Evolutionary conservation across 495 filamentous ascomycete genomes (phyloP), one percentile per base, ranked within the genome.

Genomic region (Penicillium paxilli): DNA sequence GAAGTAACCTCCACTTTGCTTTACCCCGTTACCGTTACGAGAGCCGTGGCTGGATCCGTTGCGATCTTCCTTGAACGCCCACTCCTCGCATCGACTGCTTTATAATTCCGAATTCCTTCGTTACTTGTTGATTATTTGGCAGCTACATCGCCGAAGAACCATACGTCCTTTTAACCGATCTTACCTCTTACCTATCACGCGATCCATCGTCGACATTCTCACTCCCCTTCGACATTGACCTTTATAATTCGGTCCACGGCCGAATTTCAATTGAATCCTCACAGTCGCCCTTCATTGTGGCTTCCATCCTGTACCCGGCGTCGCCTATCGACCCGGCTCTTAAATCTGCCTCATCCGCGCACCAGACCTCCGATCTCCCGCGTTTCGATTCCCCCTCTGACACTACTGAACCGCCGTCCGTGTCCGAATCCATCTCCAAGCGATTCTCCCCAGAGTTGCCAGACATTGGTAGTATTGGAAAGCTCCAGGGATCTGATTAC

Each of bases 261-360:
- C 67, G 72, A 57, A 69, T 70, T 73, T 75, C 57, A 55, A 74
- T 64, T 44, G 54, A 63, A 40, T 63, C 51, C 64, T 57, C 52
- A 47, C 62, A 45, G 46, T 68, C 71, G 59, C 62, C 70, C 63
- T 78, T 68, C 72, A 79, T 71, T 58, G 72, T 76, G 71, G 78
- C 71, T 67, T 74, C 75, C 63, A 66, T 79, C 56, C 55, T 80
- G 40, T 82, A 77, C 63, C 70, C 76, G 79, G 76, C 78, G 62
- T 77, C 81, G 78, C 78, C 80, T 78, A 79, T 84, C 66, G 76
- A 84, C 57, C 75, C 76, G 59, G 67, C 72, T 58, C 73, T 80
- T 21, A 75, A 68, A 63, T 69, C 75, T 50, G 61, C 74, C 23
- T 74, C 79, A 57, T 70, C 75, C 37, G 70, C 71, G 50, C 58